These are phyloP conservation scores for Vigna hirtella DNA, from an alignment of 306 rosid genomes.

Conservation along the genomic window DNA sequence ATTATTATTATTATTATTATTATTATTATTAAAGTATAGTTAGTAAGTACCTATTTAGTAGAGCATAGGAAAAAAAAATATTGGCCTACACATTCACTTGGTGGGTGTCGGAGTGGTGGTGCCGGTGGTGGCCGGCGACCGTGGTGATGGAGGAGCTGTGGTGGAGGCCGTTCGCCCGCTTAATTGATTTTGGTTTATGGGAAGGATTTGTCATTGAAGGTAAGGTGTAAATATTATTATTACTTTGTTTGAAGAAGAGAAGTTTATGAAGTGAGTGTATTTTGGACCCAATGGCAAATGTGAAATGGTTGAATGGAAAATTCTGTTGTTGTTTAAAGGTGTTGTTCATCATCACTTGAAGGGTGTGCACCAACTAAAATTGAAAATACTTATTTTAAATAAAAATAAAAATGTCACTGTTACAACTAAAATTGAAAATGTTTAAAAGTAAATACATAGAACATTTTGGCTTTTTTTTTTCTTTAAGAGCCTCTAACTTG, in stretches of 20 bases:
- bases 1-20: too few species aligned
- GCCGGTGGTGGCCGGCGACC: slow-evolving; percentile 24
- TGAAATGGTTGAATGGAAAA: background rate
- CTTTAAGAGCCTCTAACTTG: too few species aligned
- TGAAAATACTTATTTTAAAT: too few species aligned
- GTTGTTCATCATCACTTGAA: too few species aligned
- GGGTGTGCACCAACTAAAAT: too few species aligned
- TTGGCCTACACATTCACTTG: slow-evolving; percentile 10
- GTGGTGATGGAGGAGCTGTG: slow-evolving; percentile 54
- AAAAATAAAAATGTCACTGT: too few species aligned
- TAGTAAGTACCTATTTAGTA: slow-evolving; percentile 25
- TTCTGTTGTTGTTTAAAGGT: too few species aligned
- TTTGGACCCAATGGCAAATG: background rate
- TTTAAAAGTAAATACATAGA: too few species aligned
- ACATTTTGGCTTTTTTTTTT: too few species aligned
- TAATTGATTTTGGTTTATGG: slow-evolving; percentile 37
- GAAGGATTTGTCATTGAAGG: slow-evolving; percentile 29
- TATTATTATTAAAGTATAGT: background rate
- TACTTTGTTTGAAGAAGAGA: slow-evolving; percentile 27
- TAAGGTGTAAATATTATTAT: slow-evolving; percentile 49
- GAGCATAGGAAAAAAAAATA: background rate
- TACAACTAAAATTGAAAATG: too few species aligned
- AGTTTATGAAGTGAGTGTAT: slow-evolving; percentile 2
- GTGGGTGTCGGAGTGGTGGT: slow-evolving; percentile 27
- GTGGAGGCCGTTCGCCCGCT: slow-evolving; percentile 70